Evolutionary conservation across 1,284 basidiomycete species (phyloP).

Genomic region (Trametes polyzona): DNA sequence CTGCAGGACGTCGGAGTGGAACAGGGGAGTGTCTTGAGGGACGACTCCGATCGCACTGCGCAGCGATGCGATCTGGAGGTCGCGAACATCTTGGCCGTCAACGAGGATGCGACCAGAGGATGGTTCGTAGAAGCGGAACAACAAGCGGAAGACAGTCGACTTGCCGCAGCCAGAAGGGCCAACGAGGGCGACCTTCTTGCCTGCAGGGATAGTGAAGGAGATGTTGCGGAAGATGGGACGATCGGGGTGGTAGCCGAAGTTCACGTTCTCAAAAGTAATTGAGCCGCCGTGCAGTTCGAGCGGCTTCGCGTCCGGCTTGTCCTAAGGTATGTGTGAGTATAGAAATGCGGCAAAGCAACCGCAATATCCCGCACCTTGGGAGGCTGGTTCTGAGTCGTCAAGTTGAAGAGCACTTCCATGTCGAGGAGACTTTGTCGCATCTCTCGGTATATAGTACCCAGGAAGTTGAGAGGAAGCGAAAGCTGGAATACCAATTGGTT

Average conservation of each 20-base stretch:
- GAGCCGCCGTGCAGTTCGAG: constrained; percentile 80
- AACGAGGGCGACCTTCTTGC: constrained; percentile 95
- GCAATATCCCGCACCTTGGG: constrained; percentile 57
- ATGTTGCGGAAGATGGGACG: constrained; percentile 90
- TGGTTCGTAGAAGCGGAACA: constrained; percentile 96
- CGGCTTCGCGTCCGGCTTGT: constrained; percentile 70
- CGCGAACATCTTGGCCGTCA: constrained; percentile 86
- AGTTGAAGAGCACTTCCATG: constrained; percentile 95
- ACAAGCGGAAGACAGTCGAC: constrained; percentile 91
- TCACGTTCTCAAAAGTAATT: constrained; percentile 92
- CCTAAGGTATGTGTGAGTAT: constrained; percentile 45
- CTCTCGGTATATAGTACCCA: constrained; percentile 97
- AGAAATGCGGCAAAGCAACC: not conserved
- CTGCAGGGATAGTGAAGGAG: constrained; percentile 93
- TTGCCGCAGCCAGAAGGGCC: constrained; percentile 99
- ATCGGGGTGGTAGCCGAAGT: constrained; percentile 88
- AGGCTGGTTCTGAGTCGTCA: constrained; percentile 84
- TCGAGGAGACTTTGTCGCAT: constrained; percentile 94
- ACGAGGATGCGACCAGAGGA: constrained; percentile 79
- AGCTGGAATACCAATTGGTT: constrained; percentile 99
- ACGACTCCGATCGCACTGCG: constrained; percentile 88
- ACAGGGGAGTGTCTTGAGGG: constrained; percentile 96
- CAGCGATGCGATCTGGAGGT: constrained; percentile 76
- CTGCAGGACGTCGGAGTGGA: constrained; percentile 94
- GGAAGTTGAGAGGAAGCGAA: constrained; percentile 94